These are phyloP conservation scores for Bidens hawaiensis DNA, from an alignment of 140 eudicot species.

Conservation along the genomic window DNA sequence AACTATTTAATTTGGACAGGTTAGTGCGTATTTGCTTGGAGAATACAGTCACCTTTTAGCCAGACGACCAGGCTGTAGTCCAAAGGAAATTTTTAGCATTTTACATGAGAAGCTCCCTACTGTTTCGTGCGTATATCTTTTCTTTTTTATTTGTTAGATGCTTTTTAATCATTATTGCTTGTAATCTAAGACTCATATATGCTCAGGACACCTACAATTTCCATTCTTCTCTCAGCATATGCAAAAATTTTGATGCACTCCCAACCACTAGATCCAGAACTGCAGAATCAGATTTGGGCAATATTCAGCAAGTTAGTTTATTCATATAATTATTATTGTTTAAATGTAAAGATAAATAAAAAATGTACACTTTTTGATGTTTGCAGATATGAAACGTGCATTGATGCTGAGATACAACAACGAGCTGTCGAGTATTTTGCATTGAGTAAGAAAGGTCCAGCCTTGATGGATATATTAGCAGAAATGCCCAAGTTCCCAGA, in stretches of 20 bases:
- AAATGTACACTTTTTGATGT: not conserved
- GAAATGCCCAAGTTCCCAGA: slow-evolving; percentile 99
- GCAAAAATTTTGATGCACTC: slow-evolving; percentile 97
- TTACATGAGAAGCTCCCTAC: slow-evolving; percentile 97
- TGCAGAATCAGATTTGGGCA: slow-evolving; percentile 83
- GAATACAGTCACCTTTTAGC: slow-evolving; percentile 96
- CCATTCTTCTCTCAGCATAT: slow-evolving; percentile 90
- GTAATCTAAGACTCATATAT: slow-evolving; percentile 6
- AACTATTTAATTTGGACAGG: slow-evolving; percentile 38
- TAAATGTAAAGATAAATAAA: not conserved
- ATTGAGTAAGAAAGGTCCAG: slow-evolving; percentile 86
- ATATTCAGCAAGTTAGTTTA: slow-evolving; percentile 82
- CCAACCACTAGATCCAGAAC: slow-evolving; percentile 80
- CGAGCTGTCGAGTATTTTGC: slow-evolving; percentile 88
- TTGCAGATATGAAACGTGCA: slow-evolving; percentile 84
- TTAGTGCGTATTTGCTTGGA: slow-evolving; percentile 95
- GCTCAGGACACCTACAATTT: slow-evolving; percentile 80
- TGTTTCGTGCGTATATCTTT: slow-evolving; percentile 61
- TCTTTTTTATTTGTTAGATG: not conserved
- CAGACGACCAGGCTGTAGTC: slow-evolving; percentile 89
- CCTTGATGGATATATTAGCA: slow-evolving; percentile 83
- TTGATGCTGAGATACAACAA: slow-evolving; percentile 97
- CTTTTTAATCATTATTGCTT: slow-evolving; percentile 7
- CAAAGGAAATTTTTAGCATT: slow-evolving; percentile 77
- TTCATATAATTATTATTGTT: slow-evolving; percentile 2